phyloP scores from a whole-genome alignment of 2,329 filamentous ascomycete species.

The Fusarium burgessii region DNA sequence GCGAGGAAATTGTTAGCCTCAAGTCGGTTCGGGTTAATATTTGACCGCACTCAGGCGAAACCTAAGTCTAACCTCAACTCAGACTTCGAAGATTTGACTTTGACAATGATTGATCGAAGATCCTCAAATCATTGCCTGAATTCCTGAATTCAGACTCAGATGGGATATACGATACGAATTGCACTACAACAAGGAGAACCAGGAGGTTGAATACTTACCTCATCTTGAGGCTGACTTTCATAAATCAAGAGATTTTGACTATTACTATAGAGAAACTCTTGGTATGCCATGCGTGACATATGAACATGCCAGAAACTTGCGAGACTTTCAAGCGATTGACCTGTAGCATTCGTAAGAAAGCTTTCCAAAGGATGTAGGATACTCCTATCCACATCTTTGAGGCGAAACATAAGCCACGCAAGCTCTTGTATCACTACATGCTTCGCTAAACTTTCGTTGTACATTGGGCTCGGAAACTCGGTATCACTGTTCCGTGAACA shows the following conservation, averaged over 20 bases:
- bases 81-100: background rate
- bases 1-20: constrained; percentile 40
- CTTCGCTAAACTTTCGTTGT: background rate
- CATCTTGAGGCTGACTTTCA: background rate
- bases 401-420: background rate
- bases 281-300: background rate
- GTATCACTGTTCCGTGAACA: background rate
- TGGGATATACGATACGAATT: background rate
- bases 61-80: background rate
- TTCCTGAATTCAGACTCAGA: background rate
- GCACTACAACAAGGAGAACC: background rate
- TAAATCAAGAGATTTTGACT: constrained; percentile 9
- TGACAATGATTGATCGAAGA: background rate
- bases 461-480: background rate
- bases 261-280: background rate
- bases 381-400: background rate
- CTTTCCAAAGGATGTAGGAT: background rate
- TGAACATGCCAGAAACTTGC: background rate
- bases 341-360: background rate
- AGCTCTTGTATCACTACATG: background rate
- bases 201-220: background rate
- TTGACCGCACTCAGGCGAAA: constrained; percentile 5
- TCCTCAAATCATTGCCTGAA: background rate
- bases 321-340: background rate
- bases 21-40: constrained; percentile 22